These are phyloP conservation scores for Tuber melanosporum DNA, from an alignment of 495 filamentous ascomycete species.

Conservation along the genomic window DNA sequence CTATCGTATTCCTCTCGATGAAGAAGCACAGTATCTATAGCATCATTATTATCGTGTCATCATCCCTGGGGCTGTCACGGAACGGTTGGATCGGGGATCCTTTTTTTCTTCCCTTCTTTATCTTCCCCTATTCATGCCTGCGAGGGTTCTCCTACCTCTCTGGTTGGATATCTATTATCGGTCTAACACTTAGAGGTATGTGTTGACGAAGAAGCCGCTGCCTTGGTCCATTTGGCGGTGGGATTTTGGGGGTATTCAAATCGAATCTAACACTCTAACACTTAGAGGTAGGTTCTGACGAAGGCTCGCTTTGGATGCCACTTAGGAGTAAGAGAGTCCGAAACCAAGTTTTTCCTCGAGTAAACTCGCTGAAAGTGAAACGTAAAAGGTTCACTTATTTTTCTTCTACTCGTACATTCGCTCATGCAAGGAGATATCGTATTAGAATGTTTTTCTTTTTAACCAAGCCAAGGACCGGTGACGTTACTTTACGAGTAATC, in stretches of 20 bases:
- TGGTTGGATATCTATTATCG: neutral
- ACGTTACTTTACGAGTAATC: neutral
- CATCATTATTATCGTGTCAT: neutral
- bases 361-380: neutral
- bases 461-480: neutral
- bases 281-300: constrained; percentile 41
- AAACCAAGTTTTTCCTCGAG: constrained; percentile 16
- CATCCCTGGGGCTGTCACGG: neutral
- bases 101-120: neutral
- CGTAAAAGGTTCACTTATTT: constrained; percentile 6
- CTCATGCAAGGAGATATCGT: neutral
- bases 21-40: neutral
- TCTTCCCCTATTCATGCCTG: neutral
- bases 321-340: constrained; percentile 22
- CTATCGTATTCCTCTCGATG: neutral
- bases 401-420: neutral
- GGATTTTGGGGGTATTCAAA: neutral
- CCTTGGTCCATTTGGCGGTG: neutral
- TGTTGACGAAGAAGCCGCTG: constrained; percentile 2
- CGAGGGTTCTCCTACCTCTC: neutral
- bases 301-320: constrained; percentile 19
- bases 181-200: constrained; percentile 3
- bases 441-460: constrained; percentile 15
- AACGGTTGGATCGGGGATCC: neutral
- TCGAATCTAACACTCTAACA: constrained; percentile 42